Evolutionary conservation across 768 basidiomycete species (phyloP), one percentile per base, ranked within the genome.

Genomic region (Pisolithus tinctorius): DNA sequence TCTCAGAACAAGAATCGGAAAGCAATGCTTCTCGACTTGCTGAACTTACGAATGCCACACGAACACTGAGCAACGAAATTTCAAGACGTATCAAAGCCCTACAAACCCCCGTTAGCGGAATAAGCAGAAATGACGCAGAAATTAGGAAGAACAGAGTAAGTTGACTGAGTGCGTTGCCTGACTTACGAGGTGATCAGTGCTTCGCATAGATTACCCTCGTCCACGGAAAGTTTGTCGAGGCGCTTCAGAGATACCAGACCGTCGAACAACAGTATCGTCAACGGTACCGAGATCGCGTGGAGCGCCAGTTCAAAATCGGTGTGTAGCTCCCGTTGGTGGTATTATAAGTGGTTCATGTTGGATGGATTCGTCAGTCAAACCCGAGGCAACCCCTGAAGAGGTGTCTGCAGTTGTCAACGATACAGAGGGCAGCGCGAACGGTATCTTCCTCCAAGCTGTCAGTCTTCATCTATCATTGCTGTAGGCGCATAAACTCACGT

Each of bases 311-410:
- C 63, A 82, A 77, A 62, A 92, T 93, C 50, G 87, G 86, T 84
- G 53, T 48, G 70, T 60, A 31, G 37, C 11, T 29, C 6, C 37
- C 29, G 31, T 41, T 49, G 23, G 26, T 6, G 29, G 37, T 10
- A 1, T 20, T 39, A 25, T 11, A 34, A 4, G 13, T 34, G 3
- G 34, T 34, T 31, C 40, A 11, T 37, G 27, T 20, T 31, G 46
- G n/a, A 23, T 23, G 6, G 27, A 13, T 49, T 44, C 34, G 45
- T 3, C 52, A 89, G 91, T 92, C 43, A 93, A 94, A 67, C 89
- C 90, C 2, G 81, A 91, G 59, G 93, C 93, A 17, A 83, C 89
- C 27, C 78, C 80, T 10, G 84, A 91, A 52, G 91, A 95, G 63
- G 73, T 95, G 34, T 72, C 78, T 52, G 72, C 81, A 26, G 81